These are phyloP conservation scores for Arthrocladium fulminans DNA, from an alignment of 2,329 filamentous ascomycete species.

Conservation along the genomic window DNA sequence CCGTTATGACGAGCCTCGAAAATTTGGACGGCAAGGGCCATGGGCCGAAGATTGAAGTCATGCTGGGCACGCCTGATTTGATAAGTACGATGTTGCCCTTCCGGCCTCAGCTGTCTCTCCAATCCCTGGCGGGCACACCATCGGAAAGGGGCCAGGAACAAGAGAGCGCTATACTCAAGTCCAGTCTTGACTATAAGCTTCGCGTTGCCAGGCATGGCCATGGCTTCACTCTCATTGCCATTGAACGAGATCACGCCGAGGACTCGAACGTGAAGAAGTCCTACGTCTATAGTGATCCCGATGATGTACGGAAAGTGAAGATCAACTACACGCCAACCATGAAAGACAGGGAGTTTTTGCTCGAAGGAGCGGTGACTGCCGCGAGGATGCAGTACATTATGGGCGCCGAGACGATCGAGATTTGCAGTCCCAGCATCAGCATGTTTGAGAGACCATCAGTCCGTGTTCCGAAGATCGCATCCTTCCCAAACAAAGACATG, in stretches of 20 bases:
- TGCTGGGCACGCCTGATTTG: slow-evolving; percentile 22
- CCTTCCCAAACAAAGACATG: background rate
- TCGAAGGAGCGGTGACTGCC: slow-evolving; percentile 62
- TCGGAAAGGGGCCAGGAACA: slow-evolving; percentile 34
- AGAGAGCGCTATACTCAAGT: slow-evolving; percentile 14
- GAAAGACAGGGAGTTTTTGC: slow-evolving; percentile 62
- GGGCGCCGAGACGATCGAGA: slow-evolving; percentile 72
- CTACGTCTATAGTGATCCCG: slow-evolving; percentile 60
- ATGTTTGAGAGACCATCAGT: slow-evolving; percentile 49
- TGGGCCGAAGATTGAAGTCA: slow-evolving; percentile 71
- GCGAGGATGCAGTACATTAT: slow-evolving; percentile 69
- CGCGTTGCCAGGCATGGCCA: slow-evolving; percentile 58
- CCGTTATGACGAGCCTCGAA: slow-evolving; percentile 66
- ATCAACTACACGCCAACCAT: slow-evolving; percentile 62
- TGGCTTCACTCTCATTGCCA: slow-evolving; percentile 62
- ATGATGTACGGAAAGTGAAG: slow-evolving; percentile 59
- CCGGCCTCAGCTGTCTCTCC: slow-evolving; percentile 48
- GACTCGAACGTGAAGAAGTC: slow-evolving; percentile 39
- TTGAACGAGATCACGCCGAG: slow-evolving; percentile 66
- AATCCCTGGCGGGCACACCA: slow-evolving; percentile 51
- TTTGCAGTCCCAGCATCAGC: slow-evolving; percentile 52
- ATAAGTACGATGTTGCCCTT: slow-evolving; percentile 46
- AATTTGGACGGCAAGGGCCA: slow-evolving; percentile 73
- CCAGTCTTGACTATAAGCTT: slow-evolving; percentile 64
- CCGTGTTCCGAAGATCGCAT: background rate